These are phyloP conservation scores for Lasiodiplodia sp. DNA, from an alignment of 2,329 filamentous ascomycete genomes.

Conservation along the genomic window DNA sequence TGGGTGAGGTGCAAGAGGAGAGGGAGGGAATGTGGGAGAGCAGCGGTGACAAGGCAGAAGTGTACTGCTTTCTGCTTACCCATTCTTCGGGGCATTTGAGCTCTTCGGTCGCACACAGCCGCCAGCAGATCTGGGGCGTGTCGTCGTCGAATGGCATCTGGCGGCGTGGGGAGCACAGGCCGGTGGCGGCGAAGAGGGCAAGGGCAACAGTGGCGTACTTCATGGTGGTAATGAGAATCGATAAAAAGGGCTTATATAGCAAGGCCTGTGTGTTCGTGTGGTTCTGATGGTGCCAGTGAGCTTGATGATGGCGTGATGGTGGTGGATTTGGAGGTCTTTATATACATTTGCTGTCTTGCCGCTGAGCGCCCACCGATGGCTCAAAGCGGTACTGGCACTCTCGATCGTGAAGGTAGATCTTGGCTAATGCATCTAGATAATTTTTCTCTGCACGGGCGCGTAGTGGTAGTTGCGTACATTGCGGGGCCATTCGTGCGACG, in stretches of 20 bases:
- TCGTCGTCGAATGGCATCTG: constrained; percentile 6
- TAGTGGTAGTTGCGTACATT: neutral
- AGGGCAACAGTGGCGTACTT: constrained; percentile 11
- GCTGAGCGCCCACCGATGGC: neutral
- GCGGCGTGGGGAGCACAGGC: constrained; percentile 6
- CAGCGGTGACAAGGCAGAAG: no score
- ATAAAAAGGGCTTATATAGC: neutral
- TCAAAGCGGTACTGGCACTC: no score
- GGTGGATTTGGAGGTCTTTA: neutral
- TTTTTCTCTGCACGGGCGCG: neutral
- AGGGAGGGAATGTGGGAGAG: no score
- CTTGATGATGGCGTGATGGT: neutral
- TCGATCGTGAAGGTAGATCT: neutral
- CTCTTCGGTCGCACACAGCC: neutral
- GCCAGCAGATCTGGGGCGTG: neutral
- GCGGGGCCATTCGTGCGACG: neutral
- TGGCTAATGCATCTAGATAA: neutral
- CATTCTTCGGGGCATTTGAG: neutral
- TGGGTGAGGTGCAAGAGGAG: no score
- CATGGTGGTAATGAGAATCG: neutral
- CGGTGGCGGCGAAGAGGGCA: constrained; percentile 2
- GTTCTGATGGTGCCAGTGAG: neutral
- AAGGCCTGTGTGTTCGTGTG: neutral
- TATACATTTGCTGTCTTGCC: neutral
- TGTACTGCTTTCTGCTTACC: neutral